A percentile compares a stretch with the other conserved stretches of the same genome.
Conservation (phyloP, 176 grass and related monocot species). For the Thinopyrum elongatum region DNA sequence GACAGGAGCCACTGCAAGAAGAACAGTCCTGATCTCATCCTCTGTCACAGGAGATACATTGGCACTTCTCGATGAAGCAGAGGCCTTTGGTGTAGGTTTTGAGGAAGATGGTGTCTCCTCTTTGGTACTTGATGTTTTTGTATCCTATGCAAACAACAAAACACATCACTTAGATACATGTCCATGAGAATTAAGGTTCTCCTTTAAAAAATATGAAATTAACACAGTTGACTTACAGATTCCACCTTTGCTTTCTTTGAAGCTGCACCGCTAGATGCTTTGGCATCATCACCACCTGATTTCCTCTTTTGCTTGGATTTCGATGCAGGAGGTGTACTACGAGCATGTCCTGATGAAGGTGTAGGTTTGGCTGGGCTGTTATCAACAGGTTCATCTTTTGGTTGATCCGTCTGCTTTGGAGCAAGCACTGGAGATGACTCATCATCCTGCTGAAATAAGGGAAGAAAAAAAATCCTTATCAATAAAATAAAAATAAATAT, state of each 20-base stretch:
- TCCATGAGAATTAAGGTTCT: neutral
- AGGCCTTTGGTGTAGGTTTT: conserved; percentile 53
- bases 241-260: conserved; percentile 87
- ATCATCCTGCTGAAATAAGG: conserved; percentile 59
- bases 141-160: conserved; percentile 40
- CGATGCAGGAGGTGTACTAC: conserved; percentile 58
- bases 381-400: conserved; percentile 81
- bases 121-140: conserved; percentile 50
- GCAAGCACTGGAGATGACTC: conserved; percentile 84
- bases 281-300: conserved; percentile 64
- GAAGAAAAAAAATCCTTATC: neutral
- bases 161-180: neutral
- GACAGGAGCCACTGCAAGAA: conserved; percentile 68
- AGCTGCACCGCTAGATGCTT: conserved; percentile 44
- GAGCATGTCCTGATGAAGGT: conserved; percentile 46
- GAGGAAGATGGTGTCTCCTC: conserved; percentile 49
- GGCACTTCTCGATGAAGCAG: conserved; percentile 38
- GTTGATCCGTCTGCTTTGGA: conserved; percentile 74
- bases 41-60: conserved; percentile 75
- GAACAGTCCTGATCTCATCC: conserved; percentile 91
- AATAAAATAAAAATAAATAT: neutral
- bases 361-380: conserved; percentile 64
- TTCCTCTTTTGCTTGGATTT: conserved; percentile 96
- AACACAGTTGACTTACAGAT: conserved; percentile 52
- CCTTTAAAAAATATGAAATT: neutral